Evolutionary conservation across 2,329 filamentous ascomycete species (phyloP), one percentile per base, ranked within the genome.

Genomic region (Chaetomiaceae sp.): DNA sequence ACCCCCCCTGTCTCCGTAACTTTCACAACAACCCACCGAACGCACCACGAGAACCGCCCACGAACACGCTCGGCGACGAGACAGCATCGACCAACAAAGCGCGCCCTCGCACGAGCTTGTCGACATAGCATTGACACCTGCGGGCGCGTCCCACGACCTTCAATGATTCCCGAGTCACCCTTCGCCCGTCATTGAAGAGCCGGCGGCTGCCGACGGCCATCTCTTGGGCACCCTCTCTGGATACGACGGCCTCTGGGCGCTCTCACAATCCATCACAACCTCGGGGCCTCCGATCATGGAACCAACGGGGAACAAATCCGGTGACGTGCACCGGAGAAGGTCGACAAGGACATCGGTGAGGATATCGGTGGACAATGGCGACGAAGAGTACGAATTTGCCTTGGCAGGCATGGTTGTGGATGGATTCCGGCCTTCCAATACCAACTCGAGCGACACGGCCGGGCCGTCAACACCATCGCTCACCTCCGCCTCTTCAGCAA

Each of bases 331-430:
- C 58, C 69, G 70, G 63, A 70, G 68, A 57, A 64, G 66, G 42
- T 76, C 76, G 35, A 65, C 65, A 35, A 69, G 72, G 58, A 63
- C 63, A 20, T 74, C 76, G 27, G 64, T 67, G 46, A 69, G 69
- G 56, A 55, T 68, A 44, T 72, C 71, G 14, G 57, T 65, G 48
- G 57, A 60, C 25, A 50, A 51, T 39, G 66, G 65, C 44, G 70
- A 73, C 55, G 74, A 78, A 30, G 71, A 77, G 25, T 67, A 72
- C 38, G 78, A 77, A 52, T 74, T 74, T 57, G 59, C 78, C 61
- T 67, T 68, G 43, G 75, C 73, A 23, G 70, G 76, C 65, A 70
- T 72, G 44, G 72, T 82, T 50, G 73, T 77, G 14, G 76, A 79
- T 60, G 76, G 76, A 45, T 78, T 76, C 58, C 68, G 74, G 51